Evolutionary conservation across 179 eudicot genomes (phyloP), one percentile per base, ranked within the genome.

Genomic region (Heliamphora pulchella): DNA sequence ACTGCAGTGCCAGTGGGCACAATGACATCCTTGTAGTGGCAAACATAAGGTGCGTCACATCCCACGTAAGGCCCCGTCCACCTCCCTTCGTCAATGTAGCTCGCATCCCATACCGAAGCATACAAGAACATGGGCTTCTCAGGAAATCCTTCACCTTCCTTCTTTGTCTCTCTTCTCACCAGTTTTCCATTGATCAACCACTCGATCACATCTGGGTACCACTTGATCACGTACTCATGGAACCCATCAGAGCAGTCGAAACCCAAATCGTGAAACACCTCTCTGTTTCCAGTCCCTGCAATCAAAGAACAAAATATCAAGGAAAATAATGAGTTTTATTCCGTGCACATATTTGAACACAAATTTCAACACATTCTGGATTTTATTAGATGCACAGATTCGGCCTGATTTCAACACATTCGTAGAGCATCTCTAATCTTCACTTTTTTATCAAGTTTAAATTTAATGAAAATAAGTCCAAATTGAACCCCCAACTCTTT

Each of bases 91-190:
- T 78, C 84, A 43, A 83, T 86, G 86, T 75, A 83, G 82, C 88
- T 83, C 8, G 87, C 87, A 17, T 83, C 83, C 86, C 87, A 83
- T 18, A 86, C 84, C 0, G 84, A 86, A n/a, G 88, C 82, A 65
- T 86, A 86, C 62, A 83, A 57, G 61, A 68, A 86, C 88, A 86
- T 85, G 6, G 83, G 84, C 73, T 81, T 86, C 68, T 83, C 74
- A 3, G 86, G 88, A 62, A 81, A 86, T 11, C 76, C 76, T 3
- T 79, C 47, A 0, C 73, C 79, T 0, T 59, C 51, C 50, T 65
- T 71, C 64, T 64, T 76, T 46, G 41, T 80, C 57, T 63, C 86
- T 43, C 68, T 79, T 31, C 86, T 65, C 64, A 85, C 71, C 20
- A 65, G 17, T 58, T 75, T 79, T 47, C 85, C 85, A 46, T 85